phyloP scores from a whole-genome alignment of 2,329 filamentous ascomycete genomes.

The Verticillium klebahnii region DNA sequence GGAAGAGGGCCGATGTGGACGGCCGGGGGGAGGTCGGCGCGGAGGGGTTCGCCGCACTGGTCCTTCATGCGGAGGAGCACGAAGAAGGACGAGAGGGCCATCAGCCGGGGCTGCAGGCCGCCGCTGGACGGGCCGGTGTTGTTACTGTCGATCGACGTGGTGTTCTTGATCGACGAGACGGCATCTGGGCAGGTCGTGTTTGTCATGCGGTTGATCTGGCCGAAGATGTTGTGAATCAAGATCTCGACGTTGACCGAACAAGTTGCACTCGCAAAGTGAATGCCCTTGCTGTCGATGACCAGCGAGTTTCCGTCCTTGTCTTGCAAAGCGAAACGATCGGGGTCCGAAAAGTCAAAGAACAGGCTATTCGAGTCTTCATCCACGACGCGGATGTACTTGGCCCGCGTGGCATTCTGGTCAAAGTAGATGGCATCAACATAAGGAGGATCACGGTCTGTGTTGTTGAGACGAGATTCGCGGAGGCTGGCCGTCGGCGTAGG shows the following conservation, averaged over 20 bases:
- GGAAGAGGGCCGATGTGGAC: conserved; percentile 24
- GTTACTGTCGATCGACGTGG: conserved; percentile 1
- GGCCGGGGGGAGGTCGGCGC: conserved; percentile 21
- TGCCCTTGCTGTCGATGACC: conserved; percentile 23
- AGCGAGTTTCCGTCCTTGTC: conserved; percentile 25
- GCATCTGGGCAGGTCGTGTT: conserved; percentile 22
- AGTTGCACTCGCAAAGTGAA: conserved; percentile 27
- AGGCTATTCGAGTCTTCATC: conserved; percentile 21
- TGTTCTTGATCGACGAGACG: background rate
- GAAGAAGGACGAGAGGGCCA: conserved; percentile 16
- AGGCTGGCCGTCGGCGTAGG: conserved; percentile 3
- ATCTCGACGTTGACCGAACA: conserved; percentile 29
- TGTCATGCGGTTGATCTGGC: conserved; percentile 25
- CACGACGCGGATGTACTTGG: conserved; percentile 26
- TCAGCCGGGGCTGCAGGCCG: background rate
- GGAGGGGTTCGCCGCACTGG: conserved; percentile 27
- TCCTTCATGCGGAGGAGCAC: conserved; percentile 27
- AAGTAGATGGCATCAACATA: conserved; percentile 32
- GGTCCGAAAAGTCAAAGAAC: conserved; percentile 28
- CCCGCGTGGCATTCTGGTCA: conserved; percentile 22
- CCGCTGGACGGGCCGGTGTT: background rate
- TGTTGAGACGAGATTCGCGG: conserved; percentile 24
- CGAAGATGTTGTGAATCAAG: conserved; percentile 24
- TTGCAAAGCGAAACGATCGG: conserved; percentile 23
- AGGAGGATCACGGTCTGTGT: conserved; percentile 20